Evolutionary conservation across 2,329 filamentous ascomycete genomes (phyloP).

Genomic region (Bipolaris victoriae): DNA sequence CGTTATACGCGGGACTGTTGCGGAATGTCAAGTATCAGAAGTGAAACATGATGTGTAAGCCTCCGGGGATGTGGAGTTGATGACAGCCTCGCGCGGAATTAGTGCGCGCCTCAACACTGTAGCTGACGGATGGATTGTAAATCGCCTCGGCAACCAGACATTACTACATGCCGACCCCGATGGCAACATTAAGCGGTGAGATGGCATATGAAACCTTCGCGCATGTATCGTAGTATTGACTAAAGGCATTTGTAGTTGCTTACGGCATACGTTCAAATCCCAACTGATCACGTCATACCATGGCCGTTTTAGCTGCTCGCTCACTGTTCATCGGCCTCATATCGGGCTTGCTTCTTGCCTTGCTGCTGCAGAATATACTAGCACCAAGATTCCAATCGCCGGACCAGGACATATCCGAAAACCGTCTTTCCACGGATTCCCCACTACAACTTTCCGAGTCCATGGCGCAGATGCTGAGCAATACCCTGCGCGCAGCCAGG

Average conservation of each 20-base stretch:
- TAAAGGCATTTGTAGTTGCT: background rate
- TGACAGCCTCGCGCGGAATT: slow-evolving; percentile 6
- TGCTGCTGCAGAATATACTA: slow-evolving; percentile 31
- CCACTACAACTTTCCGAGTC: slow-evolving; percentile 17
- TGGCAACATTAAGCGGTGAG: background rate
- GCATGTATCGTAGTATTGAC: background rate
- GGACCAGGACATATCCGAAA: slow-evolving; percentile 11
- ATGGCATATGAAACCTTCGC: background rate
- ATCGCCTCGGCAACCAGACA: slow-evolving; percentile 2
- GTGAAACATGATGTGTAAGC: background rate
- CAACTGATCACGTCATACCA: slow-evolving; percentile 20
- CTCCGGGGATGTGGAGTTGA: background rate
- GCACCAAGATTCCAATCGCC: slow-evolving; percentile 26
- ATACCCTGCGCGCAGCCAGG: slow-evolving; percentile 41
- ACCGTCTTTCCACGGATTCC: slow-evolving; percentile 15
- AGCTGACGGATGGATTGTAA: slow-evolving; percentile 14
- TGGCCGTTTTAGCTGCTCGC: slow-evolving; percentile 21
- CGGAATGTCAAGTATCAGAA: background rate
- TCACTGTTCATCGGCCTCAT: slow-evolving; percentile 34
- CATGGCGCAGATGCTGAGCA: slow-evolving; percentile 44
- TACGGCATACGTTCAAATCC: slow-evolving; percentile 9
- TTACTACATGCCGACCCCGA: background rate
- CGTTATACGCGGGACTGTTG: background rate
- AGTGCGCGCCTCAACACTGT: background rate
- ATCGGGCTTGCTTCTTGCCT: slow-evolving; percentile 35